Evolutionary conservation across 495 filamentous ascomycete genomes (phyloP).

Genomic region (Letharia columbiana): DNA sequence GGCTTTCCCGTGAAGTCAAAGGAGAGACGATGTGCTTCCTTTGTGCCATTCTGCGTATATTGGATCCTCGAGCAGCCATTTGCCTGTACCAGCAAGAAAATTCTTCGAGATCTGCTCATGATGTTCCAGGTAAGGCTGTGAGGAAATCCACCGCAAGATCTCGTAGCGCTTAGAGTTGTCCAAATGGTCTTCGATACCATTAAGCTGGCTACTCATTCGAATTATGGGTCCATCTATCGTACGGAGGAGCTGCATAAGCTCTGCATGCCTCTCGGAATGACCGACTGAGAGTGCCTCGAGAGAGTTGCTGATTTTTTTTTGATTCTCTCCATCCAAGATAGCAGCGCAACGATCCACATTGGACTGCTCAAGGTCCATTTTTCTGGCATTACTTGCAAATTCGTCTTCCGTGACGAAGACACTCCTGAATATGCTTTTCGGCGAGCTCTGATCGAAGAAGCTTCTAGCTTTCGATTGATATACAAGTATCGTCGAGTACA

Average conservation of each 20-base stretch:
- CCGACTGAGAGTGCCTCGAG: too few relatives aligned
- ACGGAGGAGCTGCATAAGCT: background rate
- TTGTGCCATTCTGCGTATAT: slow-evolving; percentile 1
- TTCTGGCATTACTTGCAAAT: too few relatives aligned
- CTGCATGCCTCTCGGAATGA: background rate
- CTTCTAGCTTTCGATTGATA: background rate
- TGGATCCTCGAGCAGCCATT: slow-evolving; percentile 2
- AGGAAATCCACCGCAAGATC: slow-evolving; percentile 5
- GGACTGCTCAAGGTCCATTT: too few relatives aligned
- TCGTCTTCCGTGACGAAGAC: background rate
- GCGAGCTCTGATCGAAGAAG: background rate
- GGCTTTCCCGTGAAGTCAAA: slow-evolving; percentile 6
- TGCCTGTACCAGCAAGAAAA: slow-evolving; percentile 1
- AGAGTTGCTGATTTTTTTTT: too few relatives aligned
- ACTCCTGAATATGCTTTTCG: background rate
- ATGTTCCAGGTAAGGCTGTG: slow-evolving; percentile 3
- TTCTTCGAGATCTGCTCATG: background rate
- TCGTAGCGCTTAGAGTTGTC: background rate
- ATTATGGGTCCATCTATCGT: background rate
- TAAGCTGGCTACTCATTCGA: background rate
- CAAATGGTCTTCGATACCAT: background rate
- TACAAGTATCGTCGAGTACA: background rate
- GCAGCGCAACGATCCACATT: background rate
- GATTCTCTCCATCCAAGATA: background rate
- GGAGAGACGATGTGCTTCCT: slow-evolving; percentile 6